Percentiles rank a stretch among this genome's conserved stretches.
phyloP scores from a whole-genome alignment of 2,329 filamentous ascomycete genomes.

The Rhinocladiella mackenziei region DNA sequence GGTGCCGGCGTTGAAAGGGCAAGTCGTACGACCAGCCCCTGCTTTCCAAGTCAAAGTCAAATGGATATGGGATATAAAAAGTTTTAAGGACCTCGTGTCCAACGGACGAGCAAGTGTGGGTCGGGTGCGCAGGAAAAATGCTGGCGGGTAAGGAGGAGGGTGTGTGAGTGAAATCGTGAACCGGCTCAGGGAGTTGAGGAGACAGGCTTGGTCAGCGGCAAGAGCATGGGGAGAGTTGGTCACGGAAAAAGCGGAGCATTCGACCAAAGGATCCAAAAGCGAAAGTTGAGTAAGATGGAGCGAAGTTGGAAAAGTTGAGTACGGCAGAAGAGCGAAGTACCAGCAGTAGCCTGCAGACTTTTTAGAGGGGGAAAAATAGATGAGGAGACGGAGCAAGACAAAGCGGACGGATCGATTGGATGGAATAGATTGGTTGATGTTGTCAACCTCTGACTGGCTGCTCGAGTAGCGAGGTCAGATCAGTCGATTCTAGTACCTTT shows the following conservation, averaged over 20 bases:
- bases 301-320: neutral
- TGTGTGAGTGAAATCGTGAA: neutral
- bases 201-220: conserved; percentile 17
- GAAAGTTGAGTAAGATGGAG: conserved; percentile 5
- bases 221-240: conserved; percentile 10
- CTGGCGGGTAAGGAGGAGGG: neutral
- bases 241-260: conserved; percentile 17
- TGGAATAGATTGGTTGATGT: too few relatives aligned
- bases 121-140: conserved; percentile 9
- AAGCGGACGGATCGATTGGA: too few relatives aligned
- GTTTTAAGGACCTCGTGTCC: conserved; percentile 10
- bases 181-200: conserved; percentile 8
- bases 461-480: too few relatives aligned
- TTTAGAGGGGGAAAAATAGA: neutral
- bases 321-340: neutral
- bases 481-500: too few relatives aligned
- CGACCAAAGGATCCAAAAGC: neutral
- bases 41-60: conserved; percentile 2
- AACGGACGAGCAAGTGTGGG: conserved; percentile 12
- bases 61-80: conserved; percentile 4
- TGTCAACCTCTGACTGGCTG: too few relatives aligned
- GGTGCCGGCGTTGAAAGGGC: conserved; percentile 63
- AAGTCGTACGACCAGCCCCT: conserved; percentile 71
- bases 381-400: too few relatives aligned
- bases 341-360: too few relatives aligned